These are phyloP conservation scores for Cladophialophora yegresii DNA, from an alignment of 2,329 filamentous ascomycete species.

Conservation along the genomic window DNA sequence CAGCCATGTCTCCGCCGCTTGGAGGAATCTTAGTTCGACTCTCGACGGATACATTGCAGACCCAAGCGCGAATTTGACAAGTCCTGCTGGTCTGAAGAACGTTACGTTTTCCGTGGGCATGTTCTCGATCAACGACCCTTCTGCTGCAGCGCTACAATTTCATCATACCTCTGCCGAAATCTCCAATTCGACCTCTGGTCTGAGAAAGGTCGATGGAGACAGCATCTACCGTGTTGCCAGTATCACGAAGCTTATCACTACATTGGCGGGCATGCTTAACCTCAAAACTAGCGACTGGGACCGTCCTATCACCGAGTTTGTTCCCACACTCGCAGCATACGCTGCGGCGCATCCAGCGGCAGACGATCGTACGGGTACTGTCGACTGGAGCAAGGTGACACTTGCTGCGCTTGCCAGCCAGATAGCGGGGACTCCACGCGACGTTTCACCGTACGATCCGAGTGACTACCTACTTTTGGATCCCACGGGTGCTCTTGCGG, in stretches of 20 bases:
- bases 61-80: constrained; percentile 10
- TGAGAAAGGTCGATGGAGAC: constrained; percentile 45
- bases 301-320: constrained; percentile 50
- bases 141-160: constrained; percentile 41
- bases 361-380: constrained; percentile 40
- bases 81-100: constrained; percentile 36
- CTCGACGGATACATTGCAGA: constrained; percentile 35
- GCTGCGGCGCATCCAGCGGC: constrained; percentile 9
- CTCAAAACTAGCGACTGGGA: constrained; percentile 45
- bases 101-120: constrained; percentile 47
- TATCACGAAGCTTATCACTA: constrained; percentile 48
- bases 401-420: constrained; percentile 51
- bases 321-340: constrained; percentile 44
- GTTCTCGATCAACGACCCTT: constrained; percentile 45
- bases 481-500: background rate
- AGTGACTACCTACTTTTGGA: background rate
- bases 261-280: constrained; percentile 44
- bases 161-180: constrained; percentile 44
- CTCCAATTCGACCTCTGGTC: constrained; percentile 46
- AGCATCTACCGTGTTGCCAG: constrained; percentile 50
- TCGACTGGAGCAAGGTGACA: constrained; percentile 54
- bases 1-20: constrained; percentile 41
- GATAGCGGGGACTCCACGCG: constrained; percentile 46
- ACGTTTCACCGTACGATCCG: constrained; percentile 5
- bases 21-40: constrained; percentile 41